A percentile compares a stretch with the other conserved stretches of the same genome.
Evolutionary conservation across 768 basidiomycete genomes (phyloP).

Genomic region (Kondoa subrosea): DNA sequence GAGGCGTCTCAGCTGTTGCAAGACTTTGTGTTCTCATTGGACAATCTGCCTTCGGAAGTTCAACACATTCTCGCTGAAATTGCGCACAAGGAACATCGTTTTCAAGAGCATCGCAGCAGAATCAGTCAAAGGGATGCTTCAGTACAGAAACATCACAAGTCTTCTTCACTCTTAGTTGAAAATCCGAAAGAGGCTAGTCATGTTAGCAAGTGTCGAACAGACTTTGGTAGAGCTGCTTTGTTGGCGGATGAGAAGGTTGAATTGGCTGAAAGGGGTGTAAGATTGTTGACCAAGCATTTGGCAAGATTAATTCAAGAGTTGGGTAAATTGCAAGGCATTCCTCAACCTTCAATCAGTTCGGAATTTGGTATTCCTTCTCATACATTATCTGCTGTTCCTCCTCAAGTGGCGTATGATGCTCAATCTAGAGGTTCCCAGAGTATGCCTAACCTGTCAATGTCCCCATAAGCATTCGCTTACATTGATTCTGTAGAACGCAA

Average conservation of each 20-base stretch:
- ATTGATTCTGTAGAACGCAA: background rate
- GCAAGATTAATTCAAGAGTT: conserved; percentile 11
- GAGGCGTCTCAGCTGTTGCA: conserved; percentile 2
- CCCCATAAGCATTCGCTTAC: too few species aligned
- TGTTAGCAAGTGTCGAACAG: conserved; percentile 15
- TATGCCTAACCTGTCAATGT: background rate
- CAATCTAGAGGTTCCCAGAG: background rate
- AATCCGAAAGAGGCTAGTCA: conserved; percentile 15
- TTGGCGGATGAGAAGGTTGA: conserved; percentile 18
- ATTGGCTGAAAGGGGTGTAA: conserved; percentile 16
- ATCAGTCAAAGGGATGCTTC: conserved; percentile 13
- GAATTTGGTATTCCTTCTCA: background rate
- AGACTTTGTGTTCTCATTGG: conserved; percentile 7
- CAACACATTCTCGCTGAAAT: conserved; percentile 3
- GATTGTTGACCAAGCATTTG: conserved; percentile 12
- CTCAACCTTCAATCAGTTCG: background rate
- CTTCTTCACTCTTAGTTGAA: conserved; percentile 10
- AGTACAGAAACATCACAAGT: conserved; percentile 17
- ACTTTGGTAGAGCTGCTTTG: conserved; percentile 10
- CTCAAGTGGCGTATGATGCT: background rate
- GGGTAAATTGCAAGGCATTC: conserved; percentile 1
- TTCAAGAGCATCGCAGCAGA: conserved; percentile 5
- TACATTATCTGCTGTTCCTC: background rate
- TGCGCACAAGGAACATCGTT: background rate
- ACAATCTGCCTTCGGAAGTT: conserved; percentile 7